phyloP scores from a whole-genome alignment of 805 yeast species.

The Barnettozyma californica region DNA sequence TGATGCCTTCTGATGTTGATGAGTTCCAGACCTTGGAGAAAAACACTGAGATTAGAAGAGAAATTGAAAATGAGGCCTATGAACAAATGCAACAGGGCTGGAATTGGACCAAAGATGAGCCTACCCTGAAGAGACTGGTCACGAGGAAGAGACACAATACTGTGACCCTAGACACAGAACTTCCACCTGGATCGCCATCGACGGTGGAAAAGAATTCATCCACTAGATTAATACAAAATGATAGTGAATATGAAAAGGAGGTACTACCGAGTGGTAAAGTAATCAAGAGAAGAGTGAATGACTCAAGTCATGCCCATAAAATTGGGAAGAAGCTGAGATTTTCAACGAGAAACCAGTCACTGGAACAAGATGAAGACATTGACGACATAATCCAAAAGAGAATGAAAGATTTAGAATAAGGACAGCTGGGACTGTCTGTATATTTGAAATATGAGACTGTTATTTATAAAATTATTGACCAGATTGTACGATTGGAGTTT shows the following conservation, averaged over 20 bases:
- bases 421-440: neutral
- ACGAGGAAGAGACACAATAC: conserved; percentile 23
- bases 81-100: conserved; percentile 74
- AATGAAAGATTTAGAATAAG: conserved; percentile 32
- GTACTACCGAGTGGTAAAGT: conserved; percentile 72
- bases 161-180: conserved; percentile 33
- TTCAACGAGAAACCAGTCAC: conserved; percentile 13
- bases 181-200: conserved; percentile 44
- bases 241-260: conserved; percentile 43
- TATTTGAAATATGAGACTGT: neutral
- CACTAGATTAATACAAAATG: conserved; percentile 8
- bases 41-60: conserved; percentile 56
- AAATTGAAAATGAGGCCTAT: conserved; percentile 68
- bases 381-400: conserved; percentile 51
- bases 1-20: conserved; percentile 72
- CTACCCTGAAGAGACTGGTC: conserved; percentile 22
- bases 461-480: no score
- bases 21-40: conserved; percentile 73
- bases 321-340: conserved; percentile 37
- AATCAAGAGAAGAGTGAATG: conserved; percentile 36
- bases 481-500: neutral
- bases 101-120: conserved; percentile 54
- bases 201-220: conserved; percentile 29
- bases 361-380: conserved; percentile 37
- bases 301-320: conserved; percentile 22